These are phyloP conservation scores for Gossypium arboreum DNA, from an alignment of 345 rosid species.

Conservation along the genomic window DNA sequence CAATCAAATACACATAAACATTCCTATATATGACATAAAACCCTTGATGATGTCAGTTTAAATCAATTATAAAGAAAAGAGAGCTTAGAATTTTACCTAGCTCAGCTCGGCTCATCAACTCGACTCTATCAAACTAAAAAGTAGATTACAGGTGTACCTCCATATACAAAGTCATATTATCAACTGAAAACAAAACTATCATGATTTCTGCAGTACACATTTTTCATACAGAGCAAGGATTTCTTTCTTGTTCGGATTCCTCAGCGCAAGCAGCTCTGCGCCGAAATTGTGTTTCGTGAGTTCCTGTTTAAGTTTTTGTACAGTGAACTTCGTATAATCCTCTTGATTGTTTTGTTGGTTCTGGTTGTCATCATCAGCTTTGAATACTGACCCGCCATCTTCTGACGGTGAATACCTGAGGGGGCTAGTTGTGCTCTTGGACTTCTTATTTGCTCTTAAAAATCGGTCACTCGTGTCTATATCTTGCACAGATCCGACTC, in stretches of 20 bases:
- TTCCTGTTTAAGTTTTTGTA: constrained; percentile 81
- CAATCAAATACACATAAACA: neutral
- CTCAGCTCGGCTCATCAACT: neutral
- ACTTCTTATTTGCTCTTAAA: constrained; percentile 54
- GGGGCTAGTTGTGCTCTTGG: constrained; percentile 65
- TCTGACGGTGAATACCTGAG: constrained; percentile 40
- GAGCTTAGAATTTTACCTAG: neutral
- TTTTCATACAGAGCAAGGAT: constrained; percentile 75
- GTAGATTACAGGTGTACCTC: constrained; percentile 18
- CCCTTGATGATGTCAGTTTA: neutral
- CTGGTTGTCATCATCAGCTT: constrained; percentile 45
- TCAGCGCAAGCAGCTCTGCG: constrained; percentile 68
- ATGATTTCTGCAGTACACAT: constrained; percentile 61
- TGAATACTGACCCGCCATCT: constrained; percentile 62
- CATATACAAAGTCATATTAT: constrained; percentile 41
- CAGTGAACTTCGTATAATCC: constrained; percentile 71
- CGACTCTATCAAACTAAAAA: constrained; percentile 10
- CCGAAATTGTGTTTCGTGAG: constrained; percentile 81
- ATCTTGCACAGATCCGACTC: constrained; percentile 59
- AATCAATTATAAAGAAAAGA: neutral
- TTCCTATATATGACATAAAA: neutral
- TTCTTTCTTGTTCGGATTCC: constrained; percentile 76
- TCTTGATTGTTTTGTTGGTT: constrained; percentile 56
- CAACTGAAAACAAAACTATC: neutral
- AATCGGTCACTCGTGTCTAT: constrained; percentile 40